Evolutionary conservation across 768 basidiomycete species (phyloP).

Genomic region (Dictyophora rubrovolvata): DNA sequence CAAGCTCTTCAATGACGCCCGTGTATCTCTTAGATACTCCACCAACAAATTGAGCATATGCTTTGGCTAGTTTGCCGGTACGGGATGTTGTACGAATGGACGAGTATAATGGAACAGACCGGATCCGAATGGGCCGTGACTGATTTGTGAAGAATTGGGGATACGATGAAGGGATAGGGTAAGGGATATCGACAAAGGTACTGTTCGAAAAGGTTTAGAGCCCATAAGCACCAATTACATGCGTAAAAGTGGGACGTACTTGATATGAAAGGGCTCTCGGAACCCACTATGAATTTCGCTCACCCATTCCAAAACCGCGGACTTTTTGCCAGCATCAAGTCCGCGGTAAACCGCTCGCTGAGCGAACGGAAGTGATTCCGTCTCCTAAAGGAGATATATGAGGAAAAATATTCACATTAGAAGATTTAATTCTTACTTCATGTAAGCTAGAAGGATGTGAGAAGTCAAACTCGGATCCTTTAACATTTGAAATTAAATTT

Average conservation of each 20-base stretch:
- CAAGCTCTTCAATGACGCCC: conserved; percentile 16
- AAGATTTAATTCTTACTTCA: neutral
- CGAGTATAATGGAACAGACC: conserved; percentile 24
- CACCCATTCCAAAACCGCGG: conserved; percentile 31
- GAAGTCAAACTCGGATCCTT: conserved; percentile 26
- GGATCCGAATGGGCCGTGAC: neutral
- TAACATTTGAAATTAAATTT: conserved; percentile 18
- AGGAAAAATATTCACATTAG: neutral
- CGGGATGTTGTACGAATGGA: conserved; percentile 34
- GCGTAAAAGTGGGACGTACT: conserved; percentile 22
- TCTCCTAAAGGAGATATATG: neutral
- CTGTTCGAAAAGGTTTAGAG: neutral
- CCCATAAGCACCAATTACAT: neutral
- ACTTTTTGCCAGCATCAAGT: conserved; percentile 30
- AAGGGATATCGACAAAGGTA: conserved; percentile 9
- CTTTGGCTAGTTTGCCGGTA: conserved; percentile 32
- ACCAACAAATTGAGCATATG: conserved; percentile 45
- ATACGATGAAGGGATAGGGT: conserved; percentile 24
- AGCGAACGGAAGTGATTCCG: conserved; percentile 22
- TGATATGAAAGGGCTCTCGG: conserved; percentile 23
- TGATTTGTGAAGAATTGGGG: conserved; percentile 9
- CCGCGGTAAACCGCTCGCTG: conserved; percentile 53
- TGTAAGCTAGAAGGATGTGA: conserved; percentile 24
- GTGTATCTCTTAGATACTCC: conserved; percentile 29
- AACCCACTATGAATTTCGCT: conserved; percentile 16